A percentile compares a stretch with the other conserved stretches of the same genome.
phyloP scores from a whole-genome alignment of 2,329 filamentous ascomycete species.

The Chrysosporium queenslandicum region DNA sequence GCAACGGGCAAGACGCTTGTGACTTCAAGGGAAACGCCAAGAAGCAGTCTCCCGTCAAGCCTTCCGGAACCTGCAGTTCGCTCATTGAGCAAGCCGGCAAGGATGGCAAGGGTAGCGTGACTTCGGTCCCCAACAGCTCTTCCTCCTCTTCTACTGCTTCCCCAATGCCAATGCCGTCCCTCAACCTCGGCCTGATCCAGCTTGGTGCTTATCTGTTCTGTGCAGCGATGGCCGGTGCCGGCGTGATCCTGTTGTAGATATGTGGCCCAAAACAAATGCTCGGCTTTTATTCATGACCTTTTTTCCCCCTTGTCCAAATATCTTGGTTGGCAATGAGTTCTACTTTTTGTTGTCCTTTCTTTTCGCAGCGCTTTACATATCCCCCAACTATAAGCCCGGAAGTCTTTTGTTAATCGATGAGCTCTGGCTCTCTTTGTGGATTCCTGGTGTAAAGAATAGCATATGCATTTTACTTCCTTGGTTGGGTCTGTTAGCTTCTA shows the following conservation, averaged over 20 bases:
- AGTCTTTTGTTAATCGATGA: background rate
- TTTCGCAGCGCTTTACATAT: background rate
- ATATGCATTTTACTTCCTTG: background rate
- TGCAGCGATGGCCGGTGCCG: conserved; percentile 36
- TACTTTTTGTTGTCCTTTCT: too few species aligned
- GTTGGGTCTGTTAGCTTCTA: background rate
- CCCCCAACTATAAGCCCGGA: background rate
- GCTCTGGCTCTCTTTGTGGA: background rate
- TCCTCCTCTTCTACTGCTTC: conserved; percentile 26
- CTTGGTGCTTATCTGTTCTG: conserved; percentile 37
- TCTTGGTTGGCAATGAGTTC: background rate
- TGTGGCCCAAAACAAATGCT: background rate
- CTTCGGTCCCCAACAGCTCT: conserved; percentile 23
- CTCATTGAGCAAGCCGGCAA: conserved; percentile 35
- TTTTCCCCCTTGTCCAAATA: background rate
- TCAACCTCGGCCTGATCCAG: conserved; percentile 34
- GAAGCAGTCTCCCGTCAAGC: conserved; percentile 26
- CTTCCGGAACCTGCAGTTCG: conserved; percentile 30
- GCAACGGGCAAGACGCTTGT: conserved; percentile 31
- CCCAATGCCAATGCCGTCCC: conserved; percentile 23
- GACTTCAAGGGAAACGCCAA: conserved; percentile 36
- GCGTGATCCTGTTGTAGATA: conserved; percentile 41
- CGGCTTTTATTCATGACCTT: background rate
- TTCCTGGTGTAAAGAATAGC: background rate
- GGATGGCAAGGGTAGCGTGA: conserved; percentile 33